These are phyloP conservation scores for Trametes versicolor DNA, from an alignment of 1,284 basidiomycete genomes.

Conservation along the genomic window DNA sequence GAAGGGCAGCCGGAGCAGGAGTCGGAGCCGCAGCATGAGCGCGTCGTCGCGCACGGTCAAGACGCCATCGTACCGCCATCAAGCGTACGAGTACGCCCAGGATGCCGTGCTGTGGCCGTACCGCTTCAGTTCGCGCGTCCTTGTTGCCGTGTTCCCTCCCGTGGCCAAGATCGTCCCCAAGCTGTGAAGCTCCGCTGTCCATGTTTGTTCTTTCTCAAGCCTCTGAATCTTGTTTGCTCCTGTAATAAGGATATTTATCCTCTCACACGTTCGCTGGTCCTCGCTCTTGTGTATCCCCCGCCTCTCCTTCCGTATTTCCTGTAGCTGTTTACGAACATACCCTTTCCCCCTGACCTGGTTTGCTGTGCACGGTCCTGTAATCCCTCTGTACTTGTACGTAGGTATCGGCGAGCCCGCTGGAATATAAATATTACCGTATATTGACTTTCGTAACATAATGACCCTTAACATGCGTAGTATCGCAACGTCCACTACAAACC, in stretches of 20 bases:
- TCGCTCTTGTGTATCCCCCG: conserved; percentile 4
- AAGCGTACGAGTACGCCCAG: conserved; percentile 32
- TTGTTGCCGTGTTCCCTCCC: conserved; percentile 35
- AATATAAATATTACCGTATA: neutral
- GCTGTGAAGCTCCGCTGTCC: neutral
- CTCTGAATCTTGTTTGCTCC: neutral
- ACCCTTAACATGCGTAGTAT: too few species aligned
- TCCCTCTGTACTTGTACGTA: conserved; percentile 4
- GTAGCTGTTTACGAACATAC: conserved; percentile 11
- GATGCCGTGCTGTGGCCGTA: conserved; percentile 39
- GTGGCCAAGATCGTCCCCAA: conserved; percentile 28
- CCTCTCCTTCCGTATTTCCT: conserved; percentile 3
- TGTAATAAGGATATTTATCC: neutral
- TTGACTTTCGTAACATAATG: too few species aligned
- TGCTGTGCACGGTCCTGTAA: conserved; percentile 18
- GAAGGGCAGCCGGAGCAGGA: conserved; percentile 29
- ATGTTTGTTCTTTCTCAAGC: neutral
- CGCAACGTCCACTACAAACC: neutral
- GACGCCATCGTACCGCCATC: conserved; percentile 19
- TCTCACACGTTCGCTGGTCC: neutral
- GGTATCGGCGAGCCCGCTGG: neutral
- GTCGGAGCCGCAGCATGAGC: conserved; percentile 26
- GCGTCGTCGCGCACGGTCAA: conserved; percentile 4
- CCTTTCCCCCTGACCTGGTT: neutral
- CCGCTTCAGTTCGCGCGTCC: conserved; percentile 33